Percentiles rank a stretch among this genome's conserved stretches.
Evolutionary conservation across 2,329 filamentous ascomycete species (phyloP).

Genomic region (Colletotrichum cereale): DNA sequence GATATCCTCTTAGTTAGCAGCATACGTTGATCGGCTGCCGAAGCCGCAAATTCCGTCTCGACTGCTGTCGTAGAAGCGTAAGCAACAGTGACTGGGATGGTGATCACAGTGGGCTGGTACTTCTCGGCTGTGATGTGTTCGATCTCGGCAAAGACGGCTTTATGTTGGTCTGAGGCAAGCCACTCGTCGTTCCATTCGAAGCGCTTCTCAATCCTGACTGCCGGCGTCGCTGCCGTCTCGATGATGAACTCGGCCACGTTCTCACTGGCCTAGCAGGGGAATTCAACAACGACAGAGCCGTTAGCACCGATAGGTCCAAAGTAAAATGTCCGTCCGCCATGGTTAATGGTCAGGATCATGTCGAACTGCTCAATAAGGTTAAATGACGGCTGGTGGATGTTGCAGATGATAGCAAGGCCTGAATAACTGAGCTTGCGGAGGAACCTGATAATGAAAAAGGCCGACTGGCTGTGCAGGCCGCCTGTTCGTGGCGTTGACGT

Average conservation of each 20-base stretch:
- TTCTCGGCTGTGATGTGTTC: constrained; percentile 62
- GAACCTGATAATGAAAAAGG: constrained; percentile 56
- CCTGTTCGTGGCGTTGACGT: no score
- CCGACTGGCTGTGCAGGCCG: constrained; percentile 53
- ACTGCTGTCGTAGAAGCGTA: no score
- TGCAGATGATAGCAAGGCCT: constrained; percentile 74
- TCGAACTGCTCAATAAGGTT: constrained; percentile 77
- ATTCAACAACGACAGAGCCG: constrained; percentile 65
- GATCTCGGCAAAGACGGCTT: constrained; percentile 74
- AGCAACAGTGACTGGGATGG: no score
- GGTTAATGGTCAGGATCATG: constrained; percentile 77
- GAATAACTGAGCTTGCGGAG: constrained; percentile 66
- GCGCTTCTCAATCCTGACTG: constrained; percentile 53
- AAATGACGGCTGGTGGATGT: constrained; percentile 72
- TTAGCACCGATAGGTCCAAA: constrained; percentile 79
- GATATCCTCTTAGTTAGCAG: constrained; percentile 79
- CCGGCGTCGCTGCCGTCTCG: constrained; percentile 56
- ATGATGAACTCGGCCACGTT: constrained; percentile 65
- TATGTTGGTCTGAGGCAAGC: constrained; percentile 72
- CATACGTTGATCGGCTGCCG: constrained; percentile 71
- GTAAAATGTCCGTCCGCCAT: constrained; percentile 79
- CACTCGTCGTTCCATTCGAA: constrained; percentile 83
- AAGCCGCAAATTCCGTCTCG: constrained; percentile 73
- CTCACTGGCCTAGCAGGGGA: constrained; percentile 70
- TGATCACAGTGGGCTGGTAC: constrained; percentile 51